Conservation (phyloP, 2,329 filamentous ascomycete species). For the Beauveria brongniartii region DNA sequence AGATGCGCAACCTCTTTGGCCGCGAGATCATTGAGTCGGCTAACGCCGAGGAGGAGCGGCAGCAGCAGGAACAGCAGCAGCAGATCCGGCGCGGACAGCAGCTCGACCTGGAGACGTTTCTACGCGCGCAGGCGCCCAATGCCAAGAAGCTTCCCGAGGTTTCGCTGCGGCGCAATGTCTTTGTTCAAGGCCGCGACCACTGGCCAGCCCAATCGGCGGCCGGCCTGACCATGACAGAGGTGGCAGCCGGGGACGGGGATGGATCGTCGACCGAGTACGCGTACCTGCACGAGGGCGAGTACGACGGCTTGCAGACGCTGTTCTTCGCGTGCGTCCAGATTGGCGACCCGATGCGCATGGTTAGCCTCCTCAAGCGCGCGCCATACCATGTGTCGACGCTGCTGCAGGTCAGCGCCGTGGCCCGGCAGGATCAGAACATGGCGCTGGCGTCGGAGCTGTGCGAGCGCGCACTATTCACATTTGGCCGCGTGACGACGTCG, state of each 20-base stretch:
- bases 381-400: constrained; percentile 88
- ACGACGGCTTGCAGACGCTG: constrained; percentile 64
- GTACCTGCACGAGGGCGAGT: constrained; percentile 66
- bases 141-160: constrained; percentile 59
- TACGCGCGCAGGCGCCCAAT: constrained; percentile 44
- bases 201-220: constrained; percentile 76
- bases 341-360: constrained; percentile 72
- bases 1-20: constrained; percentile 66
- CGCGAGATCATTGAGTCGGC: constrained; percentile 49
- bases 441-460: constrained; percentile 79
- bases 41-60: constrained; percentile 39
- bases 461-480: constrained; percentile 85
- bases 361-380: constrained; percentile 53
- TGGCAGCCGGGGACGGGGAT: constrained; percentile 29
- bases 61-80: constrained; percentile 25
- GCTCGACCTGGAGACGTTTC: constrained; percentile 49
- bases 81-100: constrained; percentile 31
- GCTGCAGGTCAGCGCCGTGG: constrained; percentile 88
- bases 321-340: constrained; percentile 80
- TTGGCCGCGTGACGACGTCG: constrained; percentile 81
- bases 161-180: constrained; percentile 68
- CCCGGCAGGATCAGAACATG: constrained; percentile 84
- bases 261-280: constrained; percentile 62
- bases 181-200: constrained; percentile 77
- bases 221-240: constrained; percentile 71